Base-by-base conservation (phyloP, 176 grass and related monocot species). In the Aegilops sharonensis region DNA sequence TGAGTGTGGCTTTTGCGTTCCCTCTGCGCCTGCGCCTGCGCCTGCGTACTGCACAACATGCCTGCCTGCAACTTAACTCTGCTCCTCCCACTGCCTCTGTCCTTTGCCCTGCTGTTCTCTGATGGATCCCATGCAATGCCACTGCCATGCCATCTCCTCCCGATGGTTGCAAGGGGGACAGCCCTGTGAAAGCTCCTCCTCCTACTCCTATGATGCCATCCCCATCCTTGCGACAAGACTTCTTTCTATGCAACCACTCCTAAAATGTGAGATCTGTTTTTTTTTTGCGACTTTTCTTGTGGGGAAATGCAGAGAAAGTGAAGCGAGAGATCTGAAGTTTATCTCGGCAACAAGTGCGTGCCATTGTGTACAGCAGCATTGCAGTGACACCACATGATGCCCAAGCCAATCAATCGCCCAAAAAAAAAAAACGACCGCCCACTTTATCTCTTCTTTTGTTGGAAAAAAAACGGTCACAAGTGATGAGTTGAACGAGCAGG, bases 81-180 rank as follows among this genome's bases (percentile, higher is more conserved):
- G 50, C 50, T 7, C 50, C 50, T 54, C 50, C 48, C 68, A 42
- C 62, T 71, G 71, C 50, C 21, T 43, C 32, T 11, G 72, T 59
- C 64, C 64, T 85, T 84, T 81, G 48, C 48, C 14, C 48, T 54
- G 50, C 50, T 54, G 0, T 54, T 54, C 88, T 85, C 59, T 37
- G 48, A 78, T 69, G 83, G 72, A 86, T 72, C 40, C 73, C 84
- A 86, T 32, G 77, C 45, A 75, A 1, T 45, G 43, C 43, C 43
- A 45, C 40, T 70, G 75, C 83, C 83, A 62, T 39, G 54, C 83
- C 83, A 62, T 39, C 36, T 36, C 29, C 78, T 82, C 62, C 43
- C 36, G 88, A 86, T 86, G 78, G 50, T 82, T 70, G 88, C 50
- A 86, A 75, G 48, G 60, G 88, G 63, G 72, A 81, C 69, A 85